phyloP scores from a whole-genome alignment of 805 yeast genomes.

The Yamadazyma kitorensis region DNA sequence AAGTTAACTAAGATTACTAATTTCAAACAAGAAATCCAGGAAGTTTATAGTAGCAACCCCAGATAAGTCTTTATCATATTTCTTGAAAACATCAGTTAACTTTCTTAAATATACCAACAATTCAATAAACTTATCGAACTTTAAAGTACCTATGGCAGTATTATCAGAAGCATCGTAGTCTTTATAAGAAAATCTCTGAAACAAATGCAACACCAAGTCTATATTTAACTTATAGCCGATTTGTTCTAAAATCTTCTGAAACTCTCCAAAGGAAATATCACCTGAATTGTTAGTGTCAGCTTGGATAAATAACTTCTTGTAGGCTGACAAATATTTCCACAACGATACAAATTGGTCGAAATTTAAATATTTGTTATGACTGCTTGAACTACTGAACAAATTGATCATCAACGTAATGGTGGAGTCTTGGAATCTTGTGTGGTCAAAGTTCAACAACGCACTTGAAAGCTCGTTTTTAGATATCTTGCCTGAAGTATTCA shows the following conservation, averaged over 20 bases:
- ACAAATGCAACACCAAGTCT: conserved; percentile 55
- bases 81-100: conserved; percentile 74
- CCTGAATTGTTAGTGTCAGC: conserved; percentile 61
- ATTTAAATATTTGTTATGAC: conserved; percentile 21
- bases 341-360: conserved; percentile 64
- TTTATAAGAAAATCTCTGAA: conserved; percentile 50
- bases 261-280: conserved; percentile 64
- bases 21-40: conserved; percentile 62
- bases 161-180: conserved; percentile 24
- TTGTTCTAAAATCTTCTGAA: conserved; percentile 55
- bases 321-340: conserved; percentile 66
- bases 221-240: conserved; percentile 64
- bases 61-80: conserved; percentile 69
- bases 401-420: conserved; percentile 63
- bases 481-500: conserved; percentile 51
- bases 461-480: conserved; percentile 55
- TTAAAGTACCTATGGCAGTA: conserved; percentile 42
- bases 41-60: conserved; percentile 69
- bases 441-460: conserved; percentile 63
- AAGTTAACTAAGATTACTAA: conserved; percentile 30
- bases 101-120: conserved; percentile 72
- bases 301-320: conserved; percentile 60
- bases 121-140: conserved; percentile 82
- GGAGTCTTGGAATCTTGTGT: conserved; percentile 56
- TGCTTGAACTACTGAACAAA: conserved; percentile 46